Base-by-base conservation (phyloP, 495 filamentous ascomycete species). In the Hyaloscypha hepaticicola region DNA sequence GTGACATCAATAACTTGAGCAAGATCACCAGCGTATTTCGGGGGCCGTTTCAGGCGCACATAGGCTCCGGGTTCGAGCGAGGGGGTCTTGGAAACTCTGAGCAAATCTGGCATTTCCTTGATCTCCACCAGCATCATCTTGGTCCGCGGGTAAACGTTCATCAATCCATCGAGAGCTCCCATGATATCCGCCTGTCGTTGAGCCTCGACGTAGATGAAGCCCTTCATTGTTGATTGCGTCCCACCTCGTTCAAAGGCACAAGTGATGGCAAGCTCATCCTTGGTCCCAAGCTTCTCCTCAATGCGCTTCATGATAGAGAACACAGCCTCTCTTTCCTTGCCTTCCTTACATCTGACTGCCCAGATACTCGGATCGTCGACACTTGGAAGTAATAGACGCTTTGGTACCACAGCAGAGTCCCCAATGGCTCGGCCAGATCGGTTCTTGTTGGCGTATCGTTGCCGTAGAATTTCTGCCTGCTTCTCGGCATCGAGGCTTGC, bases 361-460 rank as follows among this genome's bases (percentile, higher is more conserved):
- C 92, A 99, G 70, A 99, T 97, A 67, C 90, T 92, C 9, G 95
- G 96, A 73, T 98, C 96, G 49, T 97, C 88, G 16, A 97, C 92
- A 70, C 90, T 93, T 8, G 96, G 96, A 12, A 97, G 85, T n/a
- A 97, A 79, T 22, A 97, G 79, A 52, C 92, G 85, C 70, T 92
- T 90, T n/a, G 93, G 91, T 4, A 96, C 87, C 24, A 93, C 84
- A 21, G 88, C 85, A 57, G 80, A 82, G 52, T 87, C 83, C 24
- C 80, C 81, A 61, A 83, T 67, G 70, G 79, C 66, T 78, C 88
- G 69, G 80, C 84, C 80, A 12, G 80, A 78, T 57, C 83, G 79
- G 61, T 83, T 83, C 21, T 74, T 79, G 24, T 87, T 82, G 55
- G 89, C 88, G 75, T 99, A 97, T 63, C 91, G 88, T 71, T 95